Percentiles rank a stretch among this genome's conserved stretches.
Conservation (phyloP, 805 yeast species). For the Alloascoidea africana region DNA sequence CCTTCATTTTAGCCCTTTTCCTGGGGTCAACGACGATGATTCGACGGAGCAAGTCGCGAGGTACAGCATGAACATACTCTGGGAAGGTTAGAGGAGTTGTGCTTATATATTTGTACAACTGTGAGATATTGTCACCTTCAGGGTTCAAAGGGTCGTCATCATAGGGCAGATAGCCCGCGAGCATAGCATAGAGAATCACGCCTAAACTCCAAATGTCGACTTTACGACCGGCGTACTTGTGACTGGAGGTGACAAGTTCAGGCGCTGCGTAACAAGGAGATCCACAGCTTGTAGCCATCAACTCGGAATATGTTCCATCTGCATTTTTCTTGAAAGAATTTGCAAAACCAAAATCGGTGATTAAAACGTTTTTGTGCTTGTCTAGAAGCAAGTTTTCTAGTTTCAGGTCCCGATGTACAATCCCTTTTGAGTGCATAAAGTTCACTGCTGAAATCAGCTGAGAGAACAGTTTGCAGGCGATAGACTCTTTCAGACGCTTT, state of each 20-base stretch:
- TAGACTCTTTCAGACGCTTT: conserved; percentile 71
- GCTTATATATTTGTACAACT: conserved; percentile 82
- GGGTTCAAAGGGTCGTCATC: conserved; percentile 97
- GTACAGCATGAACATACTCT: conserved; percentile 78
- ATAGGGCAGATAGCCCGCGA: conserved; percentile 93
- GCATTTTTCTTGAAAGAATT: conserved; percentile 43
- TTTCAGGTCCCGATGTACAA: conserved; percentile 66
- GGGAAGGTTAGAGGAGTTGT: conserved; percentile 89
- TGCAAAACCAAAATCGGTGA: conserved; percentile 91
- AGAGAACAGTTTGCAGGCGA: conserved; percentile 80
- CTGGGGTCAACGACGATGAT: conserved; percentile 69
- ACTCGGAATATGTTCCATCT: conserved; percentile 27
- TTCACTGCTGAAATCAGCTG: conserved; percentile 90
- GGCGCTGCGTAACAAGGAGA: conserved; percentile 99
- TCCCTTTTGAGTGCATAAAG: conserved; percentile 71
- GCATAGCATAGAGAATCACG: conserved; percentile 88
- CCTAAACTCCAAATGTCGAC: conserved; percentile 98
- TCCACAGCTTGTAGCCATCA: conserved; percentile 93
- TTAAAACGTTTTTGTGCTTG: conserved; percentile 72
- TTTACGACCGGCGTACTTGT: conserved; percentile 81
- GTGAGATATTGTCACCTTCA: conserved; percentile 87
- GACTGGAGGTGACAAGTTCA: conserved; percentile 76
- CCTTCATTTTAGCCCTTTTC: conserved; percentile 41
- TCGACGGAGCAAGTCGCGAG: conserved; percentile 78
- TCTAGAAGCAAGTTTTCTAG: conserved; percentile 65